Percentiles rank a stretch among this genome's conserved stretches.
These are phyloP conservation scores for Scenedesmus sp. DNA, from an alignment of 163 green algal genomes.

Conservation along the genomic window DNA sequence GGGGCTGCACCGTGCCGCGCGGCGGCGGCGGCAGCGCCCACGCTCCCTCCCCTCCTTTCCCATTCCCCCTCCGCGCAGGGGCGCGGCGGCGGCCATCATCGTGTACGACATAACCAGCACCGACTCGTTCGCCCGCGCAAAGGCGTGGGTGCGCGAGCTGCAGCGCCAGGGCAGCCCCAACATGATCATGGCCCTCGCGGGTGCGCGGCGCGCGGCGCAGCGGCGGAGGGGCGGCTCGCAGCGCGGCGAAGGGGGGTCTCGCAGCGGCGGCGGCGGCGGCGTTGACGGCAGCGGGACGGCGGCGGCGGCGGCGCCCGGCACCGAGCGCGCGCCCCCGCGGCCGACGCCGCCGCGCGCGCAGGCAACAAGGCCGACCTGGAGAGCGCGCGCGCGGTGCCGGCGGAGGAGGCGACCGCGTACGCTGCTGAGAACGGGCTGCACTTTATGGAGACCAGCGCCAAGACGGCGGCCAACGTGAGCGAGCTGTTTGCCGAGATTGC, in stretches of 20 bases:
- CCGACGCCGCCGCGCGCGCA: conserved; percentile 15
- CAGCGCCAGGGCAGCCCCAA: conserved; percentile 89
- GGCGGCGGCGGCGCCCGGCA: no score
- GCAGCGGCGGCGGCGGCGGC: no score
- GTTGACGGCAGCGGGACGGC: no score
- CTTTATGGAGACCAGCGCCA: conserved; percentile 94
- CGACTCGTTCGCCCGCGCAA: conserved; percentile 92
- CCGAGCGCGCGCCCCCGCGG: no score
- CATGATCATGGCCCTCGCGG: conserved; percentile 95
- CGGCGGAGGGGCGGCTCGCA: not conserved
- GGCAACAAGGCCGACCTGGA: conserved; percentile 98
- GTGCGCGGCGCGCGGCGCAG: conserved; percentile 44
- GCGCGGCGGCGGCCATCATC: conserved; percentile 95
- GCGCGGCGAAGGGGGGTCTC: not conserved
- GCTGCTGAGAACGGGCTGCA: conserved; percentile 88
- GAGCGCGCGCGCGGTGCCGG: conserved; percentile 63
- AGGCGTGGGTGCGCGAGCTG: conserved; percentile 96
- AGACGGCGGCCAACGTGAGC: conserved; percentile 89
- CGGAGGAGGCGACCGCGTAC: conserved; percentile 84
- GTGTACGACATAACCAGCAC: conserved; percentile 97
- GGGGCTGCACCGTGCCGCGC: no score
- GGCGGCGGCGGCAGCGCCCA: no score
- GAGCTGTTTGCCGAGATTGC: conserved; percentile 84
- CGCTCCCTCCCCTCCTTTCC: no score
- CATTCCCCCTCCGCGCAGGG: no score